Percentiles rank a stretch among this genome's conserved stretches.
Conservation (phyloP, 176 grass and related monocot species). For the Stipa capillata region DNA sequence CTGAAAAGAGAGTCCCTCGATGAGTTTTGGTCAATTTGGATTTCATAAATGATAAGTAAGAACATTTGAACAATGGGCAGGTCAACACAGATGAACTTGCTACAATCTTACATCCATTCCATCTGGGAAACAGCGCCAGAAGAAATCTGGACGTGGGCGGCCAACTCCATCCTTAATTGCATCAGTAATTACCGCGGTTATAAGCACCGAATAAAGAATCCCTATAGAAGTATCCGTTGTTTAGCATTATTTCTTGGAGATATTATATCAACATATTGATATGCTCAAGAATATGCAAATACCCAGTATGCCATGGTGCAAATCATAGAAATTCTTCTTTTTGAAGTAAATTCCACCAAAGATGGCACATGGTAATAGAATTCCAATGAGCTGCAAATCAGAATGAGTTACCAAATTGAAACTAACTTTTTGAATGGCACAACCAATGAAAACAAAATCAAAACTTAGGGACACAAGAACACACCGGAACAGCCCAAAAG, state of each 20-base stretch:
- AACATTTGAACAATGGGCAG: neutral
- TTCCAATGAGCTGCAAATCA: conserved; percentile 67
- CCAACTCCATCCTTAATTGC: conserved; percentile 95
- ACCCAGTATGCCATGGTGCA: conserved; percentile 96
- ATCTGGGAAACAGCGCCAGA: conserved; percentile 98
- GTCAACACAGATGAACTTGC: conserved; percentile 8
- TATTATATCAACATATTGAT: neutral
- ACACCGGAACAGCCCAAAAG: conserved; percentile 81
- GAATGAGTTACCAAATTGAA: neutral
- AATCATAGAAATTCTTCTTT: conserved; percentile 90
- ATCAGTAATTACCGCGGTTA: conserved; percentile 94
- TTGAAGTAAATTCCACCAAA: conserved; percentile 78
- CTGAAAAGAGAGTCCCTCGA: conserved; percentile 26
- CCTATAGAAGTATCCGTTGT: conserved; percentile 35
- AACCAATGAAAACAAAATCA: neutral
- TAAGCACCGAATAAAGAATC: conserved; percentile 87
- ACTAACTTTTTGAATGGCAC: neutral
- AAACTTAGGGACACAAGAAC: conserved; percentile 12
- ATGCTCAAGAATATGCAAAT: conserved; percentile 15
- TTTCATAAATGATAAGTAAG: neutral
- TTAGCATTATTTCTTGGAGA: neutral
- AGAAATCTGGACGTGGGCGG: conserved; percentile 91
- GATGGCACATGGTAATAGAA: conserved; percentile 55
- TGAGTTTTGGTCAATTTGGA: neutral
- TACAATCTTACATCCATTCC: conserved; percentile 58